Conservation (phyloP, 305 asterid species). For the Fraxinus latifolia region DNA sequence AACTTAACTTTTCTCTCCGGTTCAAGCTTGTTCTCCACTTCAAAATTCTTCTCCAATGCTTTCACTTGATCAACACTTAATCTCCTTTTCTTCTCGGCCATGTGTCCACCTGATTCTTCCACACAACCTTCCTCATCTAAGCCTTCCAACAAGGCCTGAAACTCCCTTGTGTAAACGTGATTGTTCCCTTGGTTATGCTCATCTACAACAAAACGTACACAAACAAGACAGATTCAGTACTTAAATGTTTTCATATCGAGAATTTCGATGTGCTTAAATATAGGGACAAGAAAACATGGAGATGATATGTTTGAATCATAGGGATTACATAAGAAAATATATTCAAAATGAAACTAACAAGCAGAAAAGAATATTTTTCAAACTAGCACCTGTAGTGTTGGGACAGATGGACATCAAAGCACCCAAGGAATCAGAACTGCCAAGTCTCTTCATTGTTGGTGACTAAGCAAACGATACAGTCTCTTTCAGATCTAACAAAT, state of each 20-base stretch:
- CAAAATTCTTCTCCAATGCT: slow-evolving; percentile 85
- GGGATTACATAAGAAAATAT: slow-evolving; percentile 8
- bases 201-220: slow-evolving; percentile 33
- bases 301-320: slow-evolving; percentile 28
- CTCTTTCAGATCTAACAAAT: background rate
- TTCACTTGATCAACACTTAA: slow-evolving; percentile 71
- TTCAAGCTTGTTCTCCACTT: slow-evolving; percentile 85
- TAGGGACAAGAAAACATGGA: slow-evolving; percentile 43
- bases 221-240: slow-evolving; percentile 2
- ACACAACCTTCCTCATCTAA: slow-evolving; percentile 63
- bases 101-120: slow-evolving; percentile 62
- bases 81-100: slow-evolving; percentile 69
- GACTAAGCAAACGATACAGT: slow-evolving; percentile 19
- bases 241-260: slow-evolving; percentile 6
- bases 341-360: slow-evolving; percentile 15
- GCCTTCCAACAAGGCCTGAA: slow-evolving; percentile 68
- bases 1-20: slow-evolving; percentile 83
- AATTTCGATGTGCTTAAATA: background rate
- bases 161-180: slow-evolving; percentile 52
- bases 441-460: slow-evolving; percentile 71
- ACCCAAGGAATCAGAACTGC: slow-evolving; percentile 71
- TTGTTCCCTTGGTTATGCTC: slow-evolving; percentile 44
- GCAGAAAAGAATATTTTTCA: slow-evolving; percentile 12
- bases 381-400: slow-evolving; percentile 64
- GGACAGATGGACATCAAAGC: slow-evolving; percentile 86